phyloP scores from a whole-genome alignment of 441 rosid species.

The Bruguiera hainesii region DNA sequence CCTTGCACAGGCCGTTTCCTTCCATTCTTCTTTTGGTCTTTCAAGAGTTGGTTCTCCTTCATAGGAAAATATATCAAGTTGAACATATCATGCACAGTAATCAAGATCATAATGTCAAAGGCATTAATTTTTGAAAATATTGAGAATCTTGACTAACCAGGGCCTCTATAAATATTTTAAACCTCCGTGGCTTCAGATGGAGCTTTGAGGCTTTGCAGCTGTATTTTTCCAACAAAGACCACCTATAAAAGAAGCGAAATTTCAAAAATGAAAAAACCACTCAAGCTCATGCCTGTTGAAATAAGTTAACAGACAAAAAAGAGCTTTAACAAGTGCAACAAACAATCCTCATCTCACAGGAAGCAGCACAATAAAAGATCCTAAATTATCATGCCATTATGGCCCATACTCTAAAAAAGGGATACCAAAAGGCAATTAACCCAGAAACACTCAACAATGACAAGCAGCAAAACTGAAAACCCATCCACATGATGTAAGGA shows the following conservation, averaged over 20 bases:
- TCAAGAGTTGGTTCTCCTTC: conserved; percentile 96
- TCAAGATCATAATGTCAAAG: conserved; percentile 16
- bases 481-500: background rate
- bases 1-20: conserved; percentile 69
- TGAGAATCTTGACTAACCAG: conserved; percentile 62
- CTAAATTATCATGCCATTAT: conserved; percentile 7
- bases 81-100: conserved; percentile 23
- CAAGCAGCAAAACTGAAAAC: background rate
- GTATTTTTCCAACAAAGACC: conserved; percentile 97
- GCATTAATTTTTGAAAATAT: conserved; percentile 10
- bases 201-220: conserved; percentile 99
- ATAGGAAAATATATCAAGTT: conserved; percentile 26
- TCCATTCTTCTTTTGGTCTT: conserved; percentile 84
- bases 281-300: background rate
- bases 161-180: conserved; percentile 89
- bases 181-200: conserved; percentile 94
- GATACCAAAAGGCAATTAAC: background rate
- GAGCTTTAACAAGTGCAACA: conserved; percentile 1
- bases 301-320: background rate
- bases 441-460: background rate
- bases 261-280: background rate
- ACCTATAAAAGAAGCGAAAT: conserved; percentile 49
- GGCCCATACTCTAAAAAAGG: background rate
- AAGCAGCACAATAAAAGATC: background rate
- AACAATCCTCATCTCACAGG: background rate